Conservation (phyloP, 495 filamentous ascomycete genomes). For the Penicillium crystallinum region DNA sequence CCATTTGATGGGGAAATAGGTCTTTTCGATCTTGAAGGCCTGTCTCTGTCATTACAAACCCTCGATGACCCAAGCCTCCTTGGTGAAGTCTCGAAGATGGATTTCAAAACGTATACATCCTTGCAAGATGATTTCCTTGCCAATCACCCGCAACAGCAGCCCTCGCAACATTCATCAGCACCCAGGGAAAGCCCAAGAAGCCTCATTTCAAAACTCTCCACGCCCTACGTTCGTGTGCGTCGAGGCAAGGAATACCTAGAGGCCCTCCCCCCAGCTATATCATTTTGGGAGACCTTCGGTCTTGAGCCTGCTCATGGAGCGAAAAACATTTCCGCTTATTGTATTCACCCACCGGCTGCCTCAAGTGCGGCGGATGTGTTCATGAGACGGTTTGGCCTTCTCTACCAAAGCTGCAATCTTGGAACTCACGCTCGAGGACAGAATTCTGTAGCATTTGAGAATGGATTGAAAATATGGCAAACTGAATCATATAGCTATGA, state of each 20-base stretch:
- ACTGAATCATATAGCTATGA: conserved; percentile 27
- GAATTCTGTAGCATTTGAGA: conserved; percentile 43
- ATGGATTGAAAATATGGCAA: conserved; percentile 56
- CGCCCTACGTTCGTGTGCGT: conserved; percentile 72
- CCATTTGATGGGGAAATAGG: conserved; percentile 25
- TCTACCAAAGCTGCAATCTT: conserved; percentile 76
- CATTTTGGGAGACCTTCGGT: conserved; percentile 89
- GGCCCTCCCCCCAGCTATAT: conserved; percentile 69
- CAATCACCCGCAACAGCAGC: conserved; percentile 8
- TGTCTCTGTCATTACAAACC: conserved; percentile 20
- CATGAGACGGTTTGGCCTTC: conserved; percentile 61
- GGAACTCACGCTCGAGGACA: conserved; percentile 62
- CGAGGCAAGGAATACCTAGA: conserved; percentile 70
- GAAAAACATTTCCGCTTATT: conserved; percentile 77
- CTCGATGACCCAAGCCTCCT: conserved; percentile 28
- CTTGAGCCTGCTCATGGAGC: conserved; percentile 70
- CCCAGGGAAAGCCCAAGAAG: conserved; percentile 26
- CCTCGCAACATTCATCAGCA: conserved; percentile 6
- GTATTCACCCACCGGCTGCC: conserved; percentile 65
- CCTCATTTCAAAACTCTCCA: conserved; percentile 34
- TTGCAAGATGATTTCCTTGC: conserved; percentile 28
- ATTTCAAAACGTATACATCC: conserved; percentile 35
- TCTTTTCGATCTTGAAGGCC: conserved; percentile 30
- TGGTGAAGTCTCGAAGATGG: conserved; percentile 31
- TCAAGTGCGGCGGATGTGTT: conserved; percentile 60